Evolutionary conservation across 208 protist genomes (phyloP).

Genomic region (Trypanosoma congolense): DNA sequence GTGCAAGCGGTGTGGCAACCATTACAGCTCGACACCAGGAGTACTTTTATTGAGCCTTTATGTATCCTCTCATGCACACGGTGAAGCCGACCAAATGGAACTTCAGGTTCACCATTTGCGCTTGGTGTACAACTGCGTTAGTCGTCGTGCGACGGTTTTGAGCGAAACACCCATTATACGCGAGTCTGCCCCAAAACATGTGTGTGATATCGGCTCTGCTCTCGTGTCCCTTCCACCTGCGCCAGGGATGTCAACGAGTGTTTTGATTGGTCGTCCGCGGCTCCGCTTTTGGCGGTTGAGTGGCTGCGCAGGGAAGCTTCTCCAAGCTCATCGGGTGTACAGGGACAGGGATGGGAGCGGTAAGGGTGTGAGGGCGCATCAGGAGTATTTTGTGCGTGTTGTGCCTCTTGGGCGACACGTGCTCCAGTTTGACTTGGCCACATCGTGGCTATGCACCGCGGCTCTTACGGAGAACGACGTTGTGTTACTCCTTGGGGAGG

Average conservation of each 20-base stretch:
- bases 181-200: constrained; percentile 28
- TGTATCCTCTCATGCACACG: constrained; percentile 33
- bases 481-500: constrained; percentile 33
- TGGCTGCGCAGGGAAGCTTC: constrained; percentile 35
- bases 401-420: constrained; percentile 38
- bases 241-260: constrained; percentile 15
- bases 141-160: constrained; percentile 33
- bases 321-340: constrained; percentile 35
- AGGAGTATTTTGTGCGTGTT: constrained; percentile 41
- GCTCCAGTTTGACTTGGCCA: constrained; percentile 14
- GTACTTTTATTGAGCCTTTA: constrained; percentile 31
- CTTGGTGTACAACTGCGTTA: constrained; percentile 19
- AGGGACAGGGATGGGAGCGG: constrained; percentile 20
- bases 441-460: constrained; percentile 31
- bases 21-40: constrained; percentile 1
- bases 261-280: constrained; percentile 40
- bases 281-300: constrained; percentile 33
- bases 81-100: constrained; percentile 18
- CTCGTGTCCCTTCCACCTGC: constrained; percentile 23
- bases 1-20: constrained; percentile 48
- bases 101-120: constrained; percentile 39
- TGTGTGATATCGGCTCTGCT: constrained; percentile 49
- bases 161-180: constrained; percentile 29
- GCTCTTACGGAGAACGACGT: constrained; percentile 38
- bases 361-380: constrained; percentile 15